phyloP scores from a whole-genome alignment of 2,329 filamentous ascomycete genomes.

The Ceratocystis colombiana region DNA sequence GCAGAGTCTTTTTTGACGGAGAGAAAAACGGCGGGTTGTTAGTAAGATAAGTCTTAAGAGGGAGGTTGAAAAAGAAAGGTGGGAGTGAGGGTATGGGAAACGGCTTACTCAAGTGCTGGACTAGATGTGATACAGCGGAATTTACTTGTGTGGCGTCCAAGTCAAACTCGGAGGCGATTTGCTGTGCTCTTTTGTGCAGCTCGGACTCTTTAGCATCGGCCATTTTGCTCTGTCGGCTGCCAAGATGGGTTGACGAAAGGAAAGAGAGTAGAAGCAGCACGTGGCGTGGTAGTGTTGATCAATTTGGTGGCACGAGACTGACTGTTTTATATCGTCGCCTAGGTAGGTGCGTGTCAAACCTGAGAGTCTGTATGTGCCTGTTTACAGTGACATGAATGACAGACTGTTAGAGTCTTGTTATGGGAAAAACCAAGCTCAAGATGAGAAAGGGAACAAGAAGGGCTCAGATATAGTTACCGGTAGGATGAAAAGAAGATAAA shows the following conservation, averaged over 20 bases:
- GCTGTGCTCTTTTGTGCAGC: background rate
- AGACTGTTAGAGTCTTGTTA: too few relatives aligned
- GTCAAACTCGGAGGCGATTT: slow-evolving; percentile 14
- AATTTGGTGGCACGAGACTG: too few relatives aligned
- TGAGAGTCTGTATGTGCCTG: too few relatives aligned
- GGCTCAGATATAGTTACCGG: too few relatives aligned
- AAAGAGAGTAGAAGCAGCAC: background rate
- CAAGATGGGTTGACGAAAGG: background rate
- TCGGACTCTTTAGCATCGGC: background rate
- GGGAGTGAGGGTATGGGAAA: background rate
- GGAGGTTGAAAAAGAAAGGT: background rate
- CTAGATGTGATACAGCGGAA: slow-evolving; percentile 15
- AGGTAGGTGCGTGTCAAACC: too few relatives aligned
- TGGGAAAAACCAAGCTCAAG: too few relatives aligned
- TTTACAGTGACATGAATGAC: too few relatives aligned
- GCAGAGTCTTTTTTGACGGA: slow-evolving; percentile 34
- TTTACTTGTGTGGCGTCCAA: slow-evolving; percentile 8
- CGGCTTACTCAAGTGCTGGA: slow-evolving; percentile 18
- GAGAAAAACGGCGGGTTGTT: background rate
- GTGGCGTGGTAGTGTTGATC: background rate
- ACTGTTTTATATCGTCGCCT: too few relatives aligned
- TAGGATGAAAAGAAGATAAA: too few relatives aligned
- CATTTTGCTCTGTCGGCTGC: background rate
- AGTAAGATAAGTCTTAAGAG: background rate
- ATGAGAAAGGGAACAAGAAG: too few relatives aligned